phyloP scores from a whole-genome alignment of 2,329 filamentous ascomycete genomes.

The Furcasterigmium furcatum region DNA sequence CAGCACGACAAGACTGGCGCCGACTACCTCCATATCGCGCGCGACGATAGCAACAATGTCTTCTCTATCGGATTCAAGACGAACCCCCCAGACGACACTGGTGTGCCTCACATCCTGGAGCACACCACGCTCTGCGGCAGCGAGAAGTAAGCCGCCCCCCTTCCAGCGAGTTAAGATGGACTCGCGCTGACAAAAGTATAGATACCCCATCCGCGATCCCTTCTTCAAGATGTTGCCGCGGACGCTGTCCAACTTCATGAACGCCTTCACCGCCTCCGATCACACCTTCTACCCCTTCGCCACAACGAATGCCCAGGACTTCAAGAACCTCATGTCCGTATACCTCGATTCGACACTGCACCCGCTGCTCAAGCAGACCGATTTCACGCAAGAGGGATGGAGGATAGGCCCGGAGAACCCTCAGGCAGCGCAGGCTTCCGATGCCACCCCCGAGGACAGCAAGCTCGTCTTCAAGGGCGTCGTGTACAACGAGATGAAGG shows the following conservation, averaged over 20 bases:
- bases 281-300: constrained; percentile 98
- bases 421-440: constrained; percentile 43
- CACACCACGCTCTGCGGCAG: constrained; percentile 97
- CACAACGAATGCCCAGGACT: constrained; percentile 93
- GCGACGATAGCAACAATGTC: constrained; percentile 98
- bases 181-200: constrained; percentile 26
- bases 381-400: constrained; percentile 97
- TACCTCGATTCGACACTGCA: constrained; percentile 94
- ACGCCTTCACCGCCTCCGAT: constrained; percentile 93
- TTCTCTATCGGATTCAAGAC: constrained; percentile 99
- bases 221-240: constrained; percentile 99
- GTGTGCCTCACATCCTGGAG: constrained; percentile 94
- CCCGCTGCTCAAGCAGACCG: constrained; percentile 82
- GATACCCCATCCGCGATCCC: constrained; percentile 94
- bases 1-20: constrained; percentile 94
- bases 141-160: constrained; percentile 62
- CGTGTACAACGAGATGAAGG: constrained; percentile 99
- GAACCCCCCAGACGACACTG: constrained; percentile 93
- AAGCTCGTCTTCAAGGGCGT: constrained; percentile 93
- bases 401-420: constrained; percentile 91
- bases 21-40: constrained; percentile 91
- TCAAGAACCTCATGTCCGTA: constrained; percentile 92
- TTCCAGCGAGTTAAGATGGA: background rate
- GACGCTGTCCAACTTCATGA: constrained; percentile 99
- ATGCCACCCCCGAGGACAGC: constrained; percentile 51